phyloP scores from a whole-genome alignment of 2,329 filamentous ascomycete species.

The Neofusicoccum ribis region DNA sequence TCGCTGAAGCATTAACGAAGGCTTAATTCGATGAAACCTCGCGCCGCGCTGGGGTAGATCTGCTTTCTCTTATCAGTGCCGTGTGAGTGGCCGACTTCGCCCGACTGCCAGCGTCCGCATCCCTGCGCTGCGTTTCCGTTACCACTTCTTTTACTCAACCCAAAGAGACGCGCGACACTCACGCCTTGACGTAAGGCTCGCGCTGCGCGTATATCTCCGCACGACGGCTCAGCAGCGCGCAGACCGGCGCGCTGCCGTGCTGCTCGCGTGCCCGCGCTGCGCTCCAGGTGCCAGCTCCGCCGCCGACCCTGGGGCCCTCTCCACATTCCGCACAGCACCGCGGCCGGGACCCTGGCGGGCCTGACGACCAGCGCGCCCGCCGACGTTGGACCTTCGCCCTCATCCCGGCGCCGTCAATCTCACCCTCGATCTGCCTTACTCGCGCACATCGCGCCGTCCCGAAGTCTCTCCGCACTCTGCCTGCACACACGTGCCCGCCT shows the following conservation, averaged over 20 bases:
- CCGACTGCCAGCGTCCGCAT: neutral
- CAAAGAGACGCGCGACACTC: neutral
- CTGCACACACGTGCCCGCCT: neutral
- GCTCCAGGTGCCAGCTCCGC: no score
- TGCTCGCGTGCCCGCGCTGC: neutral
- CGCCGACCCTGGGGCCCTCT: neutral
- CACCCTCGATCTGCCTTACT: conserved; percentile 13
- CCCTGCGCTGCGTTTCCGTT: conserved; percentile 4
- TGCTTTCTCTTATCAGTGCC: conserved; percentile 12
- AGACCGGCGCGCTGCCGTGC: neutral
- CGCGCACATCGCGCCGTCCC: conserved; percentile 2
- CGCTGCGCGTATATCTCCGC: neutral
- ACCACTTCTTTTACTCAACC: conserved; percentile 18
- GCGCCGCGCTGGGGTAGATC: conserved; percentile 16
- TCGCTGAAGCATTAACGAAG: conserved; percentile 17
- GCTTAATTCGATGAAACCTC: conserved; percentile 19
- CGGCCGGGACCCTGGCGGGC: conserved; percentile 4
- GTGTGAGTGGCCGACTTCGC: conserved; percentile 8
- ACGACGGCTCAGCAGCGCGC: neutral
- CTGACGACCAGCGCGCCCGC: neutral
- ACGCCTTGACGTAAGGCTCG: conserved; percentile 10
- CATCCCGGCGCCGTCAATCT: conserved; percentile 12
- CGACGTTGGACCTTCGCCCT: neutral
- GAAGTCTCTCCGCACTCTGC: conserved; percentile 3
- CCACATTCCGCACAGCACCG: neutral